A percentile compares a stretch with the other conserved stretches of the same genome.
These are phyloP conservation scores for Protostelium mycophagum DNA, from an alignment of 78 protist species.

Conservation along the genomic window DNA sequence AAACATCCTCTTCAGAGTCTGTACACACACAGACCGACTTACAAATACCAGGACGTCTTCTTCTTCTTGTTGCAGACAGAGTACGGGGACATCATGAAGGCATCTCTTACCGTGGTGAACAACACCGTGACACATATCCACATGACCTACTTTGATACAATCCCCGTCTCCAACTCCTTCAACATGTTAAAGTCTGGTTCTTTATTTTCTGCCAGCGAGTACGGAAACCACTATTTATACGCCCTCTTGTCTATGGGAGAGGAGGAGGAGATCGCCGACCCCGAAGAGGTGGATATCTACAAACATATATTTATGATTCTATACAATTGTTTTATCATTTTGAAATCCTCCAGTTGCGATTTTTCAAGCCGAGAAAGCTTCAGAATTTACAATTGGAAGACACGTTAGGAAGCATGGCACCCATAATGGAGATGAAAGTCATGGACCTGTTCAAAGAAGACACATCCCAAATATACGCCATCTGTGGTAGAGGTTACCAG, in stretches of 20 bases:
- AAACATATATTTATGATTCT: slow-evolving; percentile 8
- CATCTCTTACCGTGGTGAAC: slow-evolving; percentile 60
- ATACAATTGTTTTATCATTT: too few species aligned
- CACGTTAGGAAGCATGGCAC: slow-evolving; percentile 74
- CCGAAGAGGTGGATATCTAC: not conserved
- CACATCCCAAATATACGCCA: slow-evolving; percentile 63
- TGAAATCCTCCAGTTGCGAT: not conserved
- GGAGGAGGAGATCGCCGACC: not conserved
- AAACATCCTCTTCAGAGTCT: slow-evolving; percentile 10
- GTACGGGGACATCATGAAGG: slow-evolving; percentile 90
- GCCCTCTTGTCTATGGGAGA: slow-evolving; percentile 26
- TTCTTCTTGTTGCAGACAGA: slow-evolving; percentile 93
- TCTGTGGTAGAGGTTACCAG: slow-evolving; percentile 78
- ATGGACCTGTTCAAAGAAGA: slow-evolving; percentile 57
- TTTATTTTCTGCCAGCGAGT: slow-evolving; percentile 93
- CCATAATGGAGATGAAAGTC: slow-evolving; percentile 75
- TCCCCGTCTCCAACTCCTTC: slow-evolving; percentile 74
- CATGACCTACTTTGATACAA: slow-evolving; percentile 86
- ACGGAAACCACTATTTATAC: slow-evolving; percentile 85
- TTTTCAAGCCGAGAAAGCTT: slow-evolving; percentile 61
- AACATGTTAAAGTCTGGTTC: slow-evolving; percentile 71
- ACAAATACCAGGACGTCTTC: slow-evolving; percentile 30
- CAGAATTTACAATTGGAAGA: slow-evolving; percentile 70
- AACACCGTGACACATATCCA: slow-evolving; percentile 49
- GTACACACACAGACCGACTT: slow-evolving; percentile 32